Conservation (phyloP, 225 moss, liverwort and hornwort genomes). For the Bryoerythrophyllum caledonicum region DNA sequence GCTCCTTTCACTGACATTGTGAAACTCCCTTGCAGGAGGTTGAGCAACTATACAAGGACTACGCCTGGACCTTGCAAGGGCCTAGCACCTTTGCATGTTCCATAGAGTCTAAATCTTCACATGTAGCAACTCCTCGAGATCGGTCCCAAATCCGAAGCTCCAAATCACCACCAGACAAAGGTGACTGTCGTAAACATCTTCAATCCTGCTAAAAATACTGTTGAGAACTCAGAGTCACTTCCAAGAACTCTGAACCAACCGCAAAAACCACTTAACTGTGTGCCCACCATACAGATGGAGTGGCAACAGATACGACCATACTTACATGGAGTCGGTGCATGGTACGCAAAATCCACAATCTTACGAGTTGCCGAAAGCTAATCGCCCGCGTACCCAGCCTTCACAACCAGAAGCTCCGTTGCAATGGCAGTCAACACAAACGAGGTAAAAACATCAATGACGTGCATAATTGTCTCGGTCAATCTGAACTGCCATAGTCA, state of each 20-base stretch:
- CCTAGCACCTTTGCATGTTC: slow-evolving; percentile 14
- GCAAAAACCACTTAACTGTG: slow-evolving; percentile 1
- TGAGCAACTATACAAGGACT: slow-evolving; percentile 25
- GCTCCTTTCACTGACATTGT: slow-evolving; percentile 25
- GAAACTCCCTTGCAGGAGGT: slow-evolving; percentile 8
- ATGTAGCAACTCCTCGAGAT: background rate
- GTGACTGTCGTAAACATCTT: slow-evolving; percentile 7
- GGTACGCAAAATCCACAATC: slow-evolving; percentile 9
- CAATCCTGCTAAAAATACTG: slow-evolving; percentile 44
- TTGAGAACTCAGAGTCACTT: slow-evolving; percentile 33
- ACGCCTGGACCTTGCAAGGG: slow-evolving; percentile 17
- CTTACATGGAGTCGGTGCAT: slow-evolving; percentile 40
- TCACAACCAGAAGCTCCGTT: slow-evolving; percentile 33
- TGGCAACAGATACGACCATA: slow-evolving; percentile 12
- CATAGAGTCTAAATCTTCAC: slow-evolving; percentile 11
- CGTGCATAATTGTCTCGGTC: slow-evolving; percentile 25
- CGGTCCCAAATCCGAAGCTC: slow-evolving; percentile 9
- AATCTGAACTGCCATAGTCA: slow-evolving; percentile 72
- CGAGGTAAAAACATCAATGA: slow-evolving; percentile 48
- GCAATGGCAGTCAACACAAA: slow-evolving; percentile 48
- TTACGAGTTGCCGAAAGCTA: slow-evolving; percentile 15
- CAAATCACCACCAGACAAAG: background rate
- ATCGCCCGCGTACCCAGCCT: slow-evolving; percentile 1
- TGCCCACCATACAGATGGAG: slow-evolving; percentile 22
- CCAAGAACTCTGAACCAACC: slow-evolving; percentile 20